phyloP scores from a whole-genome alignment of 805 yeast species.

The Candida broadrunensis region DNA sequence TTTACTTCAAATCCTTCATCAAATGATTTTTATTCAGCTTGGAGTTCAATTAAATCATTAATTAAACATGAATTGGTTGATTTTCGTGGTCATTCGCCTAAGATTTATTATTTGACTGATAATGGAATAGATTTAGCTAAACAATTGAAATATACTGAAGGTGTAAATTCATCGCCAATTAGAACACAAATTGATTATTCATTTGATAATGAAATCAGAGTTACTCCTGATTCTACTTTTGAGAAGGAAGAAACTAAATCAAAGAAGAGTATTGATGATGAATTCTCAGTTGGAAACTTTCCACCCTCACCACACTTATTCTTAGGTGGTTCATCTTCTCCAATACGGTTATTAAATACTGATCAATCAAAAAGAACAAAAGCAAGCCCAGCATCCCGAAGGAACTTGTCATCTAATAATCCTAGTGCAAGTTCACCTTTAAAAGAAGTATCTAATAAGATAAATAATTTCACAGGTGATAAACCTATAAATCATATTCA shows the following conservation, averaged over 20 bases:
- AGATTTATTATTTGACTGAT: conserved; percentile 61
- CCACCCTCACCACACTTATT: no score
- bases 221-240: conserved; percentile 18
- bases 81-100: conserved; percentile 52
- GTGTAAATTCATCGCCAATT: conserved; percentile 19
- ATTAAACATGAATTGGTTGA: conserved; percentile 57
- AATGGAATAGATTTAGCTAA: conserved; percentile 65
- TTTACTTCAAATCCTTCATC: conserved; percentile 60
- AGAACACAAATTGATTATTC: conserved; percentile 19
- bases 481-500: conserved; percentile 11
- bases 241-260: not conserved
- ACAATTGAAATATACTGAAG: conserved; percentile 48
- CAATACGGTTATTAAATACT: not conserved
- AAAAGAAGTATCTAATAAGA: not conserved
- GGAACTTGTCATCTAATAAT: not conserved
- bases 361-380: not conserved
- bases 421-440: not conserved
- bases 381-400: not conserved
- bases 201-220: conserved; percentile 33
- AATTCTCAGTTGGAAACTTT: no score
- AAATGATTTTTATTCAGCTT: conserved; percentile 67
- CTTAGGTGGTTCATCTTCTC: not conserved
- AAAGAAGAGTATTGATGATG: not conserved
- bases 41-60: conserved; percentile 68
- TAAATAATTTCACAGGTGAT: no score